A percentile compares a stretch with the other conserved stretches of the same genome.
Evolutionary conservation across 2,329 filamentous ascomycete genomes (phyloP).

Genomic region (Tolypocladium endophyticum): DNA sequence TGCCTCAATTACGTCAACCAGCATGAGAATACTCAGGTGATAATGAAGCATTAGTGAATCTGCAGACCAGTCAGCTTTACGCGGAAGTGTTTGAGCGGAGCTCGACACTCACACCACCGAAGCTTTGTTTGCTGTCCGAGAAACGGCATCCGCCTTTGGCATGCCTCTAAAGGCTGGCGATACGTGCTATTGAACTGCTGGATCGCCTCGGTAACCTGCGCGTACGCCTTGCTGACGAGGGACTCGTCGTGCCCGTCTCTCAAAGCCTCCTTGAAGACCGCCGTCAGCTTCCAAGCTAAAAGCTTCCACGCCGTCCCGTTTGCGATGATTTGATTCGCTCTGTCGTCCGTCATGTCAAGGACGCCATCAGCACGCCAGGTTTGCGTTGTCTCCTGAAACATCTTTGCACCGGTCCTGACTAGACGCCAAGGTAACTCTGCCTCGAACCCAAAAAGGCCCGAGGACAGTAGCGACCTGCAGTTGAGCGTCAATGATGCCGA

Average conservation of each 20-base stretch:
- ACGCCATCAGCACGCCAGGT: conserved; percentile 13
- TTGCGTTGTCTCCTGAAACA: conserved; percentile 16
- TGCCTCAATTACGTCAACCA: conserved; percentile 18
- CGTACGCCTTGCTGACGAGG: conserved; percentile 15
- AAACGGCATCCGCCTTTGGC: conserved; percentile 19
- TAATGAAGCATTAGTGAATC: conserved; percentile 23
- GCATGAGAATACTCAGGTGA: conserved; percentile 20
- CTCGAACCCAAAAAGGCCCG: conserved; percentile 23
- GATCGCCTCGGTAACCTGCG: conserved; percentile 13
- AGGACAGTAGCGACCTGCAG: conserved; percentile 25
- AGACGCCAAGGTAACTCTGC: conserved; percentile 18
- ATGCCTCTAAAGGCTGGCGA: conserved; percentile 16
- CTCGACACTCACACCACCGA: conserved; percentile 17
- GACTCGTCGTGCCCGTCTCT: conserved; percentile 19
- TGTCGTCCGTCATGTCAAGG: conserved; percentile 18
- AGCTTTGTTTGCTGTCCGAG: conserved; percentile 18
- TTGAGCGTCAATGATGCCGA: conserved; percentile 30
- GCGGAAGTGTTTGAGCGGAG: no score
- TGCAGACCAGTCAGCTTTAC: conserved; percentile 2
- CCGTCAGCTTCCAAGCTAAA: conserved; percentile 19
- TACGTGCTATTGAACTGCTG: conserved; percentile 16
- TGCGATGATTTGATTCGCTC: conserved; percentile 19
- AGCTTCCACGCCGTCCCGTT: conserved; percentile 18
- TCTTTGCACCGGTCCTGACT: conserved; percentile 14
- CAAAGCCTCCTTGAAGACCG: conserved; percentile 20